Evolutionary conservation across 2,329 filamentous ascomycete genomes (phyloP).

Genomic region (Rhytidhysteron rufulum): DNA sequence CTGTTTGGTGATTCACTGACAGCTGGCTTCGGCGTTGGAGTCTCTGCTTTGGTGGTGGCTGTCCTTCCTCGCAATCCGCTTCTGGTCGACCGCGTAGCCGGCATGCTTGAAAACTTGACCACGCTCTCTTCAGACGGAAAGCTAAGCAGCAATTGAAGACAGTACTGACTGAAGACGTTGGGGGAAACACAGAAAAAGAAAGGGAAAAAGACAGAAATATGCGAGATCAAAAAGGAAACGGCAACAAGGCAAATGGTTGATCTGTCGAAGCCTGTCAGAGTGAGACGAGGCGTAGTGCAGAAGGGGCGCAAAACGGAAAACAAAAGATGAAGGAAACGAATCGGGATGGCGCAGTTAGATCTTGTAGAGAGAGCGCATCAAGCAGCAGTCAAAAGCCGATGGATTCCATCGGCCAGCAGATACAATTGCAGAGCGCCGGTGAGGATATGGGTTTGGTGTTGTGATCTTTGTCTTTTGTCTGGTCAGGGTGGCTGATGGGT

Average conservation of each 20-base stretch:
- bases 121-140: too few relatives aligned
- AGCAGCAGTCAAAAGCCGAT: too few relatives aligned
- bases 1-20: conserved; percentile 22
- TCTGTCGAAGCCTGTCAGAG: background rate
- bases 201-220: too few relatives aligned
- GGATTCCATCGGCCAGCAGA: conserved; percentile 10
- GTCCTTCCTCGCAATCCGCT: conserved; percentile 28
- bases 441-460: conserved; percentile 19
- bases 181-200: background rate
- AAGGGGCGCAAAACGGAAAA: background rate
- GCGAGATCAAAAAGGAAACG: conserved; percentile 22
- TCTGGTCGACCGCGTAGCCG: conserved; percentile 29
- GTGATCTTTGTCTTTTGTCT: conserved; percentile 34
- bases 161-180: background rate
- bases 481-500: conserved; percentile 21
- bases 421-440: conserved; percentile 2
- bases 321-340: background rate
- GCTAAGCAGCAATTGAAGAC: background rate
- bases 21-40: conserved; percentile 6
- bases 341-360: conserved; percentile 1
- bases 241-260: background rate
- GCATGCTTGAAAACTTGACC: conserved; percentile 13
- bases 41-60: conserved; percentile 24
- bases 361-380: too few relatives aligned
- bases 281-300: background rate